Base-by-base conservation (phyloP, 768 basidiomycete species). In the Boletus eberwhitei region DNA sequence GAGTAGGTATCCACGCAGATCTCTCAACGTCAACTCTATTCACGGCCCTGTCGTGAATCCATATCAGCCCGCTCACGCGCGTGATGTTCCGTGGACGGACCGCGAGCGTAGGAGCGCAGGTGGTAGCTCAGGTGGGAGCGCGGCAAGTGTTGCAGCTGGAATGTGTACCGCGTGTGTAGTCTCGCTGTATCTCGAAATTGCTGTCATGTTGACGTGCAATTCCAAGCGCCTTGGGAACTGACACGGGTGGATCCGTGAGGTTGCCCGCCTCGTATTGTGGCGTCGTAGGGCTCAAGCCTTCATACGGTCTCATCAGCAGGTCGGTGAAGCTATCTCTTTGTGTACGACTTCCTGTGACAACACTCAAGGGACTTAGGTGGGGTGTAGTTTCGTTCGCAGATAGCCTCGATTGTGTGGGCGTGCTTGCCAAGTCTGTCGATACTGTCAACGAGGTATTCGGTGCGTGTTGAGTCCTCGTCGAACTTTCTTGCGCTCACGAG, bases 211-310 rank as follows among this genome's bases (percentile, higher is more conserved):
- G 62, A 55, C 26, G 35, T 22, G 40, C 17, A 40, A 53, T 35
- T 40, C 5, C 31, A 60, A 97, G 96, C 17, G 93, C 96, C 0
- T 67, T 98, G 21, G 91, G 87, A 1, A 96, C 94, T 3, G 97
- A 99, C 68, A 98, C 96, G 0, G 96, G 97, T 8, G 97, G 96
- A 1, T 98, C 97, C 6, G 86, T 88, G 11, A 82, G 96, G 38
- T 75, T 99, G 2, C 97, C 97, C 0, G 97, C 97, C 0, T 86
- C 93, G 2, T 98, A 98, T 64, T 97, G 93, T 61, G 93, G 94
- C 5, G 76, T 97, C 1, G 85, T 90, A 2, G 97, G 97, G 0
- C 72, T 98, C 41, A 99, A 99, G 65, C 96, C 96, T 0, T 95
- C 94, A 0, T 98, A 98, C 62, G 96, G 96, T 4, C 75, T 98